These are phyloP conservation scores for Metschnikowia proteae DNA, from an alignment of 805 yeast genomes.

Conservation along the genomic window DNA sequence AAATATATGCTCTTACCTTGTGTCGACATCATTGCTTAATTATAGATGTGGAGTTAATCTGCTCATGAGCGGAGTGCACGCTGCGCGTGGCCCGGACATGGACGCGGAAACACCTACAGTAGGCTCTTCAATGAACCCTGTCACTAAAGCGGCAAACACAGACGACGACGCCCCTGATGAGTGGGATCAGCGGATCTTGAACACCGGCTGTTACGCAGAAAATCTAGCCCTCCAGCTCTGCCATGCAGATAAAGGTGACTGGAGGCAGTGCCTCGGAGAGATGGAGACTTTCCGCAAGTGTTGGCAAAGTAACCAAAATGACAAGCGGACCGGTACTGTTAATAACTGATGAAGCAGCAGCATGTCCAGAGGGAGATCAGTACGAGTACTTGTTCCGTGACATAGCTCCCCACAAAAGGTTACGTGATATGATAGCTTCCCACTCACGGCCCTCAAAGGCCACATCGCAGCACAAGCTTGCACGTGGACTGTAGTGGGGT, in stretches of 20 bases:
- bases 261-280: conserved; percentile 62
- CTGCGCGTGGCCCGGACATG: background rate
- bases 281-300: conserved; percentile 59
- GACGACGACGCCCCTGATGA: conserved; percentile 64
- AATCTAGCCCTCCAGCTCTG: conserved; percentile 69
- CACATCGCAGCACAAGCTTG: no score
- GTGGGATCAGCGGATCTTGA: conserved; percentile 68
- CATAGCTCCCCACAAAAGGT: no score
- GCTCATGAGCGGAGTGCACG: background rate
- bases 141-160: background rate
- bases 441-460: no score
- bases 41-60: no score
- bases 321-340: conserved; percentile 44
- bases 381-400: no score
- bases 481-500: no score
- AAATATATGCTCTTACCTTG: background rate
- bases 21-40: background rate
- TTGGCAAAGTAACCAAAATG: conserved; percentile 57
- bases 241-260: conserved; percentile 77
- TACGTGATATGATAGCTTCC: no score
- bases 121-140: background rate
- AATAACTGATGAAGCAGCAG: conserved; percentile 18
- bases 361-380: no score
- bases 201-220: conserved; percentile 76
- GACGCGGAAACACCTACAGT: background rate